Evolutionary conservation across 495 filamentous ascomycete species (phyloP).

Genomic region (Talaromyces ruber): DNA sequence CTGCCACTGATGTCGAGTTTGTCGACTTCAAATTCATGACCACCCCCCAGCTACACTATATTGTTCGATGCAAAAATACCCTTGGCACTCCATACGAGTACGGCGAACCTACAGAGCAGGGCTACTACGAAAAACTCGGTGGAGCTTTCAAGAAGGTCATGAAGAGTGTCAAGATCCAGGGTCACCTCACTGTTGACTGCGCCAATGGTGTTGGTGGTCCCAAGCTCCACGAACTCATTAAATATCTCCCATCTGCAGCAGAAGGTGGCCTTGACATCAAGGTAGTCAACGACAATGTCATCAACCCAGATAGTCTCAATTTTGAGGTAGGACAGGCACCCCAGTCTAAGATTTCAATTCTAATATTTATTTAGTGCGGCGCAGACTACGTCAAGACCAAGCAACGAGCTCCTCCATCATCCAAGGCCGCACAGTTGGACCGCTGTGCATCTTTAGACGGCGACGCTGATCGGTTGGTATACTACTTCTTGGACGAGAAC

Average conservation of each 20-base stretch:
- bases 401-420: conserved; percentile 79
- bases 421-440: conserved; percentile 63
- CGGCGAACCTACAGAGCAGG: conserved; percentile 77
- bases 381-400: conserved; percentile 97
- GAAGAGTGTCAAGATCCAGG: conserved; percentile 60
- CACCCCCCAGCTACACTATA: conserved; percentile 92
- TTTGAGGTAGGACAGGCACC: conserved; percentile 52
- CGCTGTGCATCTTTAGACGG: conserved; percentile 91
- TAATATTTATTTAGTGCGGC: conserved; percentile 55
- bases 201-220: conserved; percentile 96
- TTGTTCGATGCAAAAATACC: conserved; percentile 91
- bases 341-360: background rate
- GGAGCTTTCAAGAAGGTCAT: conserved; percentile 74
- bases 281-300: conserved; percentile 84
- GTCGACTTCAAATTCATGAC: conserved; percentile 82
- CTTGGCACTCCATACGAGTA: conserved; percentile 73
- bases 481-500: conserved; percentile 83
- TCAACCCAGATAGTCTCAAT: conserved; percentile 81
- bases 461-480: conserved; percentile 90
- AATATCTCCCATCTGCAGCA: conserved; percentile 58
- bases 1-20: conserved; percentile 61
- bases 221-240: conserved; percentile 79
- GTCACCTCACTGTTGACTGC: conserved; percentile 79
- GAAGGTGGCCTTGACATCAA: conserved; percentile 68
- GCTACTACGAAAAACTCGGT: conserved; percentile 89